Conservation (phyloP, 495 filamentous ascomycete species). For the Cercophora newfieldiana region DNA sequence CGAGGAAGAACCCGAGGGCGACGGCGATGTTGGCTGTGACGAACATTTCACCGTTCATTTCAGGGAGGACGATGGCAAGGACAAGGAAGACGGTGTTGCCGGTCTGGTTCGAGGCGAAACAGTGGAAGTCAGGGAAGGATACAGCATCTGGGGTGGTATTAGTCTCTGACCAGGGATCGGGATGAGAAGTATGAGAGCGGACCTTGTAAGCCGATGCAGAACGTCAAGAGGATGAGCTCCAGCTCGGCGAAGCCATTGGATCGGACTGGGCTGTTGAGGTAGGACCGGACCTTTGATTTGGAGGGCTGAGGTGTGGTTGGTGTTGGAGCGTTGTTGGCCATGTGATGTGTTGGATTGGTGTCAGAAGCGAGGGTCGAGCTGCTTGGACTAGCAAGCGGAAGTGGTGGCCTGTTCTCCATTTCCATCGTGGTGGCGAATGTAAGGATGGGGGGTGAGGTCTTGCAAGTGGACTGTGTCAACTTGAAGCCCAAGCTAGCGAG, state of each 20-base stretch:
- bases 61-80: conserved; percentile 53
- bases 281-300: conserved; percentile 32
- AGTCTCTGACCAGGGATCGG: neutral
- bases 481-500: neutral
- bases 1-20: conserved; percentile 56
- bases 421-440: neutral
- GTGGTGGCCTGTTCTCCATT: neutral
- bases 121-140: conserved; percentile 62
- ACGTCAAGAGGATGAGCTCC: conserved; percentile 45
- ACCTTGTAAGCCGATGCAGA: conserved; percentile 45
- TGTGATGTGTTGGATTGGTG: neutral
- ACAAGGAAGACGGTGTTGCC: conserved; percentile 62
- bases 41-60: conserved; percentile 49
- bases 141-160: conserved; percentile 48
- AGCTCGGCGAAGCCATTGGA: conserved; percentile 41
- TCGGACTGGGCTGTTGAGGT: conserved; percentile 41
- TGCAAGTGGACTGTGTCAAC: neutral
- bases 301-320: neutral
- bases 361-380: neutral
- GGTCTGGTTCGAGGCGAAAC: conserved; percentile 66
- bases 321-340: neutral
- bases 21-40: conserved; percentile 52
- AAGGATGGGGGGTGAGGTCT: neutral
- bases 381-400: neutral
- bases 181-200: neutral